These are phyloP conservation scores for Coemansia sp. DNA, from an alignment of 192 early-diverging fungal species.

Conservation along the genomic window DNA sequence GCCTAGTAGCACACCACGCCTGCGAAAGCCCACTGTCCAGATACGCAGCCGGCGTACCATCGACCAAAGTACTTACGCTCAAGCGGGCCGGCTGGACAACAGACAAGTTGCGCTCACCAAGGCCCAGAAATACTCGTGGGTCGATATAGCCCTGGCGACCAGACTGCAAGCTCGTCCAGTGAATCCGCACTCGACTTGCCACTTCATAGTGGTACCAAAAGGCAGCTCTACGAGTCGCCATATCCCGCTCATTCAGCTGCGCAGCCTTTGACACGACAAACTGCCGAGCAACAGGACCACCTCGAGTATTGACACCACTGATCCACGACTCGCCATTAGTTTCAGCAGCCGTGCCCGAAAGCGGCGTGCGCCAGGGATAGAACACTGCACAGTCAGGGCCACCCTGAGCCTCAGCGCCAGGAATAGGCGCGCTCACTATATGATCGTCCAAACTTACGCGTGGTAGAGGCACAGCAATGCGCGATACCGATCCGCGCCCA, in stretches of 20 bases:
- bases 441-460: conserved; percentile 16
- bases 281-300: conserved; percentile 14
- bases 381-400: conserved; percentile 28
- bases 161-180: conserved; percentile 31
- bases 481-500: conserved; percentile 18
- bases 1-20: conserved; percentile 1
- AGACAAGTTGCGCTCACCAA: conserved; percentile 9
- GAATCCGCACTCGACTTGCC: conserved; percentile 32
- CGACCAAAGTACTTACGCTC: conserved; percentile 13
- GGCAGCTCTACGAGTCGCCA: conserved; percentile 14
- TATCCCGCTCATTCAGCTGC: conserved; percentile 8
- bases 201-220: conserved; percentile 42
- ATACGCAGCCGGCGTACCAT: neutral
- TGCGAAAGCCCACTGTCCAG: conserved; percentile 20
- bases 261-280: conserved; percentile 39
- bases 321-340: conserved; percentile 20
- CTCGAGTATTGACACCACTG: neutral
- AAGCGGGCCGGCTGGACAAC: conserved; percentile 20
- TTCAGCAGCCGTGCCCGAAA: neutral
- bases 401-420: conserved; percentile 46
- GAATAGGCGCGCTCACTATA: conserved; percentile 18
- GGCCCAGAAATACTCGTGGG: conserved; percentile 20
- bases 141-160: conserved; percentile 36
- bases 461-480: conserved; percentile 32
- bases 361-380: conserved; percentile 41